A percentile compares a stretch with the other conserved stretches of the same genome.
Evolutionary conservation across 2,329 filamentous ascomycete genomes (phyloP).

Genomic region (Xylariales sp.): DNA sequence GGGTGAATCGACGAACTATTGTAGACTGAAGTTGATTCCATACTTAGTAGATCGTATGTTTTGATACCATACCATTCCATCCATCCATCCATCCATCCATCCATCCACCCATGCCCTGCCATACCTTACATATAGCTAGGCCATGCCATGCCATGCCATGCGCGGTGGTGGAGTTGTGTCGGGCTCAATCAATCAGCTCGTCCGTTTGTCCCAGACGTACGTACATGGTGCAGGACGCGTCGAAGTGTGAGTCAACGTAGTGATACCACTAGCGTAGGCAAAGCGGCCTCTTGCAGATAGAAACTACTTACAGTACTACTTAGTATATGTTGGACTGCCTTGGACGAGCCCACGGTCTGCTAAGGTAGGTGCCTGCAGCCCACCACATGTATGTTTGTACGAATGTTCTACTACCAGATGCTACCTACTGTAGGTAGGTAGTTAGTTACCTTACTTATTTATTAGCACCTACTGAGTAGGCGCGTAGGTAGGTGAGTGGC

Average conservation of each 20-base stretch:
- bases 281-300: constrained; percentile 38
- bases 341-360: constrained; percentile 37
- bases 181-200: constrained; percentile 36
- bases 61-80: constrained; percentile 30
- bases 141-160: constrained; percentile 33
- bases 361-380: constrained; percentile 43
- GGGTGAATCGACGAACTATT: not conserved
- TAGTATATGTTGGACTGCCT: constrained; percentile 25
- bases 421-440: not conserved
- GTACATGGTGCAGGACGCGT: constrained; percentile 38
- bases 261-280: constrained; percentile 37
- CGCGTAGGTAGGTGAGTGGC: too few species aligned
- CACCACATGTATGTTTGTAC: constrained; percentile 38
- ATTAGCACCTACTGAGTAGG: too few species aligned
- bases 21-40: constrained; percentile 19
- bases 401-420: constrained; percentile 4
- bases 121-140: constrained; percentile 25
- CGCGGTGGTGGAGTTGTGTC: constrained; percentile 33
- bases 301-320: constrained; percentile 23
- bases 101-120: constrained; percentile 32
- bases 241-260: constrained; percentile 44
- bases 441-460: too few species aligned
- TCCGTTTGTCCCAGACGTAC: constrained; percentile 33
- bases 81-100: constrained; percentile 13
- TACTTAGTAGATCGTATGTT: constrained; percentile 29